phyloP scores from a whole-genome alignment of 2,329 filamentous ascomycete species.

The Arthrobotrys entomopaga region DNA sequence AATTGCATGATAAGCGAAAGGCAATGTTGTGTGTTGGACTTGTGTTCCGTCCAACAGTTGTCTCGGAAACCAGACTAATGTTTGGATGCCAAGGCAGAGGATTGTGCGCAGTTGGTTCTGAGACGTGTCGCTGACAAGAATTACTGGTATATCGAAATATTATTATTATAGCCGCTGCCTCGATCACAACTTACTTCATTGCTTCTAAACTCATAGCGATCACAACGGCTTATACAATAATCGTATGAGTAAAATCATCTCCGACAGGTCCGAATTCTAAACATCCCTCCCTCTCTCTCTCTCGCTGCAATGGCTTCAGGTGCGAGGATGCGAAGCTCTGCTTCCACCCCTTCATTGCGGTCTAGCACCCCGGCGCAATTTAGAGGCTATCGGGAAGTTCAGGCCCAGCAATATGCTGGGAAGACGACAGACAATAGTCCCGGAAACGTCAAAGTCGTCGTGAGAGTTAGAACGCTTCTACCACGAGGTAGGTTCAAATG shows the following conservation, averaged over 20 bases:
- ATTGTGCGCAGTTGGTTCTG: too few relatives aligned
- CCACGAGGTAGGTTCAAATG: conserved; percentile 78
- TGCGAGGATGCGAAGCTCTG: conserved; percentile 69
- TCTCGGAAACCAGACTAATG: too few relatives aligned
- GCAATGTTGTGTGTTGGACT: too few relatives aligned
- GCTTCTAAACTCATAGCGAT: too few relatives aligned
- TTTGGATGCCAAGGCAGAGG: too few relatives aligned
- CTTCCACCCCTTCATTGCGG: conserved; percentile 80
- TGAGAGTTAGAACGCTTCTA: conserved; percentile 81
- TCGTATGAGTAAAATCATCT: conserved; percentile 24
- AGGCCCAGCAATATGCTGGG: conserved; percentile 46
- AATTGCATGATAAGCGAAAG: too few relatives aligned
- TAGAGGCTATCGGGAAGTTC: conserved; percentile 45
- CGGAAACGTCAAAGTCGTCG: conserved; percentile 84
- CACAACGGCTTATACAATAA: too few relatives aligned
- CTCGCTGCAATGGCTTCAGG: conserved; percentile 55
- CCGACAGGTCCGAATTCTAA: conserved; percentile 15
- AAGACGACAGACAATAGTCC: conserved; percentile 70
- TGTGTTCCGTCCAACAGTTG: too few relatives aligned
- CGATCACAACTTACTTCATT: too few relatives aligned
- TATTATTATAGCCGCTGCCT: too few relatives aligned
- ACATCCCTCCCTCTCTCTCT: conserved; percentile 8
- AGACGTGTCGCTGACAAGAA: too few relatives aligned
- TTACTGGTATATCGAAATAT: too few relatives aligned
- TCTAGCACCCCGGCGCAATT: conserved; percentile 65